Percentiles rank a stretch among this genome's conserved stretches.
phyloP scores from a whole-genome alignment of 2,329 filamentous ascomycete species.

The Trichoderma sp. region DNA sequence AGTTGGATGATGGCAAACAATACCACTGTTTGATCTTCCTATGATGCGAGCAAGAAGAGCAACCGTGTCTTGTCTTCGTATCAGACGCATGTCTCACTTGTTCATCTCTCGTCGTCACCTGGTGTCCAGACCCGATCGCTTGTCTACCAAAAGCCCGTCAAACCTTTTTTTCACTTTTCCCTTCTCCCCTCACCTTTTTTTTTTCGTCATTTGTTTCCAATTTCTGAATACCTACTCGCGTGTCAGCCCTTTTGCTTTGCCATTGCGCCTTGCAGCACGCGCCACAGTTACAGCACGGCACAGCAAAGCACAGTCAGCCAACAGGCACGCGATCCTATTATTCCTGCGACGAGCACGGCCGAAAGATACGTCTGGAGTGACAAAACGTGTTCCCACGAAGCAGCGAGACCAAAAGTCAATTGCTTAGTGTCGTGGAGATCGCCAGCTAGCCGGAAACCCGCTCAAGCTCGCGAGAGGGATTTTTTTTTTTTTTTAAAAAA shows the following conservation, averaged over 20 bases:
- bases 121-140: not conserved
- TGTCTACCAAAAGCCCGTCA: not conserved
- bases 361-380: not conserved
- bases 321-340: not conserved
- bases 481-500: not conserved
- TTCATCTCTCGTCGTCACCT: not conserved
- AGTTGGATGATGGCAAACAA: not conserved
- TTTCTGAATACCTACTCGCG: not conserved
- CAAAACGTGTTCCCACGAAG: not conserved
- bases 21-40: not conserved
- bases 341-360: not conserved
- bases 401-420: not conserved
- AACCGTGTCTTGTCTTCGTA: not conserved
- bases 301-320: not conserved
- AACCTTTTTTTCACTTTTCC: not conserved
- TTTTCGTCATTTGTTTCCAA: not conserved
- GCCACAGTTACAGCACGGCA: not conserved
- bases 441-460: conserved; percentile 14
- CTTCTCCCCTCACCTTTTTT: not conserved
- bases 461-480: not conserved
- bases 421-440: conserved; percentile 19
- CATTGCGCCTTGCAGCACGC: not conserved
- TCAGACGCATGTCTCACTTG: not conserved
- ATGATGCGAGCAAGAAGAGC: not conserved
- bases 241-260: not conserved